phyloP scores from a whole-genome alignment of 345 rosid species.

The Gynandropsis gynandra region DNA sequence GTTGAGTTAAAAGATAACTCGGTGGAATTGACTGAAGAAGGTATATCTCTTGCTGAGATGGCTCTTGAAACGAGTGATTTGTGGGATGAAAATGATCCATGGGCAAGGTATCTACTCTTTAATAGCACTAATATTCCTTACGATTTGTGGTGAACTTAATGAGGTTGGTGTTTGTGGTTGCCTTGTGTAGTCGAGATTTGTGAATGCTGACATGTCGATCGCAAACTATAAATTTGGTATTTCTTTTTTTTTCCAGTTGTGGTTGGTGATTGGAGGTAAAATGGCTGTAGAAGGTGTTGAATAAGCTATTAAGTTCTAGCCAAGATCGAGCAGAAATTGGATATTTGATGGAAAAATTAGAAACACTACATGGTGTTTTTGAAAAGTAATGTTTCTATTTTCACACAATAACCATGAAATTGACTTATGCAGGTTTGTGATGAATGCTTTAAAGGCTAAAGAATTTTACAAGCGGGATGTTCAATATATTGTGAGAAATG shows the following conservation, averaged over 20 bases:
- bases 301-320: slow-evolving; percentile 14
- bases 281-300: neutral
- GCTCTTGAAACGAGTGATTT: slow-evolving; percentile 91
- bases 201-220: slow-evolving; percentile 4
- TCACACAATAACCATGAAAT: slow-evolving; percentile 14
- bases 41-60: slow-evolving; percentile 87
- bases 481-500: slow-evolving; percentile 84
- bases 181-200: neutral
- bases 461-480: slow-evolving; percentile 90
- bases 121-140: slow-evolving; percentile 12
- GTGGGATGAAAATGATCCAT: slow-evolving; percentile 97
- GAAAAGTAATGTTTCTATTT: neutral
- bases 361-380: too few species aligned
- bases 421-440: slow-evolving; percentile 61
- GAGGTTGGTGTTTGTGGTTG: slow-evolving; percentile 3
- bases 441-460: slow-evolving; percentile 95
- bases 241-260: slow-evolving; percentile 13
- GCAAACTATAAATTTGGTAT: neutral
- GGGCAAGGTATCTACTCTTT: slow-evolving; percentile 69
- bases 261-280: slow-evolving; percentile 13
- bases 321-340: too few species aligned
- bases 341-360: too few species aligned
- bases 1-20: slow-evolving; percentile 89
- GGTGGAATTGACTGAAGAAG: slow-evolving; percentile 94
- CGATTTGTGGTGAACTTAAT: neutral